Evolutionary conservation across 805 yeast genomes (phyloP).

Genomic region (Metschnikowia picachoensis): DNA sequence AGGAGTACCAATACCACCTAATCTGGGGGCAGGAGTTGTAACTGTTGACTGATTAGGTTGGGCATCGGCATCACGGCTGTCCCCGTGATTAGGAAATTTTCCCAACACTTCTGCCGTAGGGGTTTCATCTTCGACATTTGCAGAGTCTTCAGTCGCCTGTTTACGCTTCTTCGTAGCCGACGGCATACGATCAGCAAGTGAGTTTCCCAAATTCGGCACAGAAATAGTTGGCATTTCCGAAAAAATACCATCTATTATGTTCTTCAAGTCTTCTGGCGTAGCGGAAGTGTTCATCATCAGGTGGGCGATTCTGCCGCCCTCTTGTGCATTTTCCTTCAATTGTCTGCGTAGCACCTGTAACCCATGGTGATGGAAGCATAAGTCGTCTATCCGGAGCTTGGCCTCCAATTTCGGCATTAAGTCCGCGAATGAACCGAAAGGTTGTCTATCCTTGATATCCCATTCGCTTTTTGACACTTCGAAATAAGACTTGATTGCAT

Average conservation of each 20-base stretch:
- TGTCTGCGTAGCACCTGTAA: conserved; percentile 29
- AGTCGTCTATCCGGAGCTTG: conserved; percentile 21
- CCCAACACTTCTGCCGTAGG: too few relatives aligned
- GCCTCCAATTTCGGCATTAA: conserved; percentile 20
- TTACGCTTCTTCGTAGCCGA: too few relatives aligned
- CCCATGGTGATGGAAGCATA: conserved; percentile 19
- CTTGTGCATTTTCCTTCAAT: conserved; percentile 27
- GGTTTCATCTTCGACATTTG: too few relatives aligned
- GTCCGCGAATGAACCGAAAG: conserved; percentile 17
- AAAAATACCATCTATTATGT: not conserved
- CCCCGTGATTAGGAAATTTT: too few relatives aligned
- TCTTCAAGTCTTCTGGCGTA: not conserved
- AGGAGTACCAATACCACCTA: too few relatives aligned
- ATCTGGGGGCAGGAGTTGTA: too few relatives aligned
- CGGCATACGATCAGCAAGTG: too few relatives aligned
- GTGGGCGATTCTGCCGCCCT: conserved; percentile 28
- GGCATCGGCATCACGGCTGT: too few relatives aligned
- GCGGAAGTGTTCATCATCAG: conserved; percentile 11
- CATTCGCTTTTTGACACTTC: conserved; percentile 19
- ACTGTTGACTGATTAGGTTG: too few relatives aligned
- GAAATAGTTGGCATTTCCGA: too few relatives aligned
- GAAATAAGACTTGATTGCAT: conserved; percentile 24
- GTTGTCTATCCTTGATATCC: conserved; percentile 14
- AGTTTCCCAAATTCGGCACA: too few relatives aligned
- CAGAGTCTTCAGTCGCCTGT: too few relatives aligned